Base-by-base conservation (phyloP, 768 basidiomycete species). In the Dacryopinax primogenitus region DNA sequence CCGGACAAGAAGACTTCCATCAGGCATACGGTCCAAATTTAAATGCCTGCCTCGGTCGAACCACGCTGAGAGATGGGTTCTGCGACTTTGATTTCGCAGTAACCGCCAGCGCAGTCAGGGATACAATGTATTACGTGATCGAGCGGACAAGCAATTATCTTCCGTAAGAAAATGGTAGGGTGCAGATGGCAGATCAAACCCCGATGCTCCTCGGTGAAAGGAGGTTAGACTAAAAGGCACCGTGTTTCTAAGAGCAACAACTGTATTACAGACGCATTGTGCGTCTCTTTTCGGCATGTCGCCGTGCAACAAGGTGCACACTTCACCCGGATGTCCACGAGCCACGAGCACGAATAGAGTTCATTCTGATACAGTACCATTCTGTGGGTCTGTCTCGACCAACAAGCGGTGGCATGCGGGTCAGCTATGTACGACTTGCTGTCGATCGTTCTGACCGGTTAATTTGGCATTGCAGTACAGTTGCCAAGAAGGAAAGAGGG, bases 51-150 rank as follows among this genome's bases (percentile, higher is more conserved):
- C 26, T 3, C 18, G 32, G 3, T 58, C 3, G 26, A 32, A 15
- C 51, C 51, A 58, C 51, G 18, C 4, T 6, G 37, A 39, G 37
- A n/a, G 37, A 39, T n/a, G n/a, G n/a, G n/a, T n/a, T n/a, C n/a
- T n/a, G n/a, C n/a, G n/a, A n/a, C n/a, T n/a, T n/a, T n/a, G n/a
- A n/a, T n/a, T n/a, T n/a, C n/a, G n/a, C n/a, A n/a, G n/a, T n/a
- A n/a, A n/a, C n/a, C n/a, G n/a, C n/a, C n/a, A n/a, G n/a, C n/a
- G n/a, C n/a, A n/a, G n/a, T n/a, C n/a, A n/a, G n/a, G n/a, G n/a
- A n/a, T n/a, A n/a, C n/a, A n/a, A n/a, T n/a, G n/a, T 58, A 28
- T 58, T 58, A 58, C 51, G 51, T 58, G 26, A 58, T 58, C 30
- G 26, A 23, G 23, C 45, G 11, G 26, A 18, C 4, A 11, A 9